Base-by-base conservation (phyloP, 1,284 basidiomycete genomes). In the Cryptococcus sp. region DNA sequence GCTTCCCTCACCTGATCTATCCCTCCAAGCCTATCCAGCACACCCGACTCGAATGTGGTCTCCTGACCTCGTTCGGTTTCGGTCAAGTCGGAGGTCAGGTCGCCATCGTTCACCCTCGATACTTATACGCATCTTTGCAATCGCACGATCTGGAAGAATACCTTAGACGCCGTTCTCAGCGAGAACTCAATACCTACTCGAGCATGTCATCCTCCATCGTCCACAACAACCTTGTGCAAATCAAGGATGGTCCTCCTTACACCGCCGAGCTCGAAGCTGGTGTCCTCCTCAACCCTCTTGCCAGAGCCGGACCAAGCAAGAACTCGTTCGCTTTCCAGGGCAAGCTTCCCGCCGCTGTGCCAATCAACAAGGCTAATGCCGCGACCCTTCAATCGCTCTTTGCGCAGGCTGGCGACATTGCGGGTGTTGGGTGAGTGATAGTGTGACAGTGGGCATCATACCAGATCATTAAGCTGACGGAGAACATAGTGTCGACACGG, bases 21-120 rank as follows among this genome's bases (percentile, higher is more conserved):
- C 94, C 93, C 13, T 99, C 95, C 46, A 93, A 90, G 80, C 85
- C 93, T 4, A 93, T 99, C 70, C 85, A 93, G 74, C 95, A 93
- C 6, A 91, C 94, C 68, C 91, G 91, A 60, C 88, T 98, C 70
- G 88, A 89, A 61, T 90, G 89, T 50, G 92, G 91, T 80, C 83
- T 93, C 62, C 90, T 95, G 84, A 97, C 95, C 3, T 97, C 93
- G 19, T 99, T 99, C 82, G 96, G 96, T 70, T 99, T 99, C 83
- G 96, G 95, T 71, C 96, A 99, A 85, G 94, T 97, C 66, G 96
- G 95, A 64, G 96, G 95, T 62, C 91, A 89, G 62, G 89, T 87
- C 50, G 84, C 95, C 63, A 82, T 97, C 67, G 77, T 99, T 57
- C 88, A 99, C 79, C 93, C 96, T 52, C 89, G 91, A 66, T 93